Evolutionary conservation across 345 rosid species (phyloP).

Genomic region (Eucalyptus caleyi): DNA sequence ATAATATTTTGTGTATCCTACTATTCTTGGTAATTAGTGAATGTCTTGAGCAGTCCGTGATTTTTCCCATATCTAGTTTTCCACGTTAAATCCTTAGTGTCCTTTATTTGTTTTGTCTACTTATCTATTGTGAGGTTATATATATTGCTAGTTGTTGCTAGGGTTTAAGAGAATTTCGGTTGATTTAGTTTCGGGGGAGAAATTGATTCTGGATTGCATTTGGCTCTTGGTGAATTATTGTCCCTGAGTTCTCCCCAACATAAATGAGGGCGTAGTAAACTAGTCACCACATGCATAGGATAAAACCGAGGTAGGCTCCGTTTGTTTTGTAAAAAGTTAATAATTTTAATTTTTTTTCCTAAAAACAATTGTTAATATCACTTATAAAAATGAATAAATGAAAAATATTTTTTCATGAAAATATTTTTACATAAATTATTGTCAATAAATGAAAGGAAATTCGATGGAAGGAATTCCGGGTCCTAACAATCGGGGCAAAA

Average conservation of each 20-base stretch:
- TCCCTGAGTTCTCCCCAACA: no score
- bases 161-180: no score
- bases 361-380: background rate
- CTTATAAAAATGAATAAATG: background rate
- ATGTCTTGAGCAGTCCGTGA: no score
- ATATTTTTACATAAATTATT: background rate
- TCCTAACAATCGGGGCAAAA: background rate
- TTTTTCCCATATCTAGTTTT: no score
- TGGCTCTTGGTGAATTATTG: no score
- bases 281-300: background rate
- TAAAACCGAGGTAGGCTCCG: accelerated
- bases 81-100: no score
- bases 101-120: no score
- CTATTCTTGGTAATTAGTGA: no score
- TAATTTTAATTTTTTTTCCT: background rate
- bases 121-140: no score
- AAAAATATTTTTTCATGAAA: background rate
- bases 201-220: no score
- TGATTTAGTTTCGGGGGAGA: no score
- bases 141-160: no score
- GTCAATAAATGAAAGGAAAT: background rate
- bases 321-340: background rate
- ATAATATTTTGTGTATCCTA: accelerated
- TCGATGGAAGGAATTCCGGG: background rate
- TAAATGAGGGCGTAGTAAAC: background rate